Percentiles rank a stretch among this genome's conserved stretches.
Conservation (phyloP, 2,329 filamentous ascomycete genomes). For the Aspergillus sclerotialis region DNA sequence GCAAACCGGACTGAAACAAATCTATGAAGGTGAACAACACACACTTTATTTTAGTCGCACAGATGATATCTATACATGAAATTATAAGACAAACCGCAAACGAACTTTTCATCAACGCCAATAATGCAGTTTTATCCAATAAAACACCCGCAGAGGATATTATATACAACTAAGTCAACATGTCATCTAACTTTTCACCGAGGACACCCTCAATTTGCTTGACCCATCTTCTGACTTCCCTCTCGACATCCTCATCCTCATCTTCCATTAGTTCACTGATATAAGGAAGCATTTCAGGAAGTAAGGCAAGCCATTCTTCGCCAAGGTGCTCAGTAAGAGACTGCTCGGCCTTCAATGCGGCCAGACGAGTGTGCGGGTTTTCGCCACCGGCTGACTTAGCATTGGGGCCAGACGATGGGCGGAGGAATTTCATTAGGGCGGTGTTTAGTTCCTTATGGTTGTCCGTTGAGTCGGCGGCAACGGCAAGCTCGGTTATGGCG, state of each 20-base stretch:
- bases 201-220: slow-evolving; percentile 80
- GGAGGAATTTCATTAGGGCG: slow-evolving; percentile 68
- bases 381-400: slow-evolving; percentile 40
- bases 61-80: too few species aligned
- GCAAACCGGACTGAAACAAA: too few species aligned
- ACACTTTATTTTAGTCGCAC: too few species aligned
- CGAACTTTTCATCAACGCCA: too few species aligned
- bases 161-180: slow-evolving; percentile 88
- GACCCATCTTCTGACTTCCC: slow-evolving; percentile 85
- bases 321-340: slow-evolving; percentile 71
- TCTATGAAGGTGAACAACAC: too few species aligned
- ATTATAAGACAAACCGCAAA: too few species aligned
- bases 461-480: slow-evolving; percentile 73
- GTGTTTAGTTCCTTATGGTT: slow-evolving; percentile 88
- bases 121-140: too few species aligned
- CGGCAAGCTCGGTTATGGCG: slow-evolving; percentile 70
- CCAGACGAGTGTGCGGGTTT: slow-evolving; percentile 64
- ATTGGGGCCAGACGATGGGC: slow-evolving; percentile 41
- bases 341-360: slow-evolving; percentile 75
- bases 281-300: slow-evolving; percentile 93
- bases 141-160: too few species aligned
- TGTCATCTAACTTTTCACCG: slow-evolving; percentile 83
- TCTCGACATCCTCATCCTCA: slow-evolving; percentile 87
- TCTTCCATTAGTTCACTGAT: slow-evolving; percentile 96
- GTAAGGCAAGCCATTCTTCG: slow-evolving; percentile 84